Evolutionary conservation across 306 rosid genomes (phyloP), one percentile per base, ranked within the genome.

Genomic region (Cicer chorassanicum): DNA sequence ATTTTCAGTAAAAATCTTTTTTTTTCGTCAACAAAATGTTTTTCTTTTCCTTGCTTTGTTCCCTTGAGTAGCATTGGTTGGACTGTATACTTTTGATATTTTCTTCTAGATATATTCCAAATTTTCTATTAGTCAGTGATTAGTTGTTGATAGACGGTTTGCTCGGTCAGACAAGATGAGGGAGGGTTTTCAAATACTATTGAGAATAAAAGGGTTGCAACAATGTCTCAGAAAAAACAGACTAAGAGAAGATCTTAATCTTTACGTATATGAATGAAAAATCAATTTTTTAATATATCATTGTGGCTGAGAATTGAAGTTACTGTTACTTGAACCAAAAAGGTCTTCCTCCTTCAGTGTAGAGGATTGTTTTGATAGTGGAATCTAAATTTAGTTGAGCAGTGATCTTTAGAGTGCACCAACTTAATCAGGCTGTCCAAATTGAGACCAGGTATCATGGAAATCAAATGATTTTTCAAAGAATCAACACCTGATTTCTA

Each of bases 21-120:
- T 50, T 50, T 50, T n/a, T 2, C 56, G 7, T 14, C 56, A 50
- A 14, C 16, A 50, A 18, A 50, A 6, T 6, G 8, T 14, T 14
- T 50, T 50, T 1, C 55, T 49, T n/a, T 49, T 49, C 55, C n/a
- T n/a, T 49, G 55, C 19, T 49, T n/a, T 49, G 55, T 49, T 50
- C 21, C 14, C 9, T 50, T 14, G 19, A 50, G 49, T 62, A 49
- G 71, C 78, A 78, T 71, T 38, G 34, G 39, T 48, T 36, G 57
- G 14, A 72, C 57, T 62, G 61, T 34, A 39, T 61, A 60, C 39
- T 74, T 71, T 48, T 34, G 18, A 60, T 59, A 14, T 60, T 73
- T 70, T 16, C 74, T 14, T 29, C 36, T 16, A 41, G 13, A n/a
- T 34, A 36, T 36, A 29, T 29, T 49, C 38, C 44, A 57, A 19